Conservation (phyloP, 192 early-diverging fungal species). For the Coemansia sp. region DNA sequence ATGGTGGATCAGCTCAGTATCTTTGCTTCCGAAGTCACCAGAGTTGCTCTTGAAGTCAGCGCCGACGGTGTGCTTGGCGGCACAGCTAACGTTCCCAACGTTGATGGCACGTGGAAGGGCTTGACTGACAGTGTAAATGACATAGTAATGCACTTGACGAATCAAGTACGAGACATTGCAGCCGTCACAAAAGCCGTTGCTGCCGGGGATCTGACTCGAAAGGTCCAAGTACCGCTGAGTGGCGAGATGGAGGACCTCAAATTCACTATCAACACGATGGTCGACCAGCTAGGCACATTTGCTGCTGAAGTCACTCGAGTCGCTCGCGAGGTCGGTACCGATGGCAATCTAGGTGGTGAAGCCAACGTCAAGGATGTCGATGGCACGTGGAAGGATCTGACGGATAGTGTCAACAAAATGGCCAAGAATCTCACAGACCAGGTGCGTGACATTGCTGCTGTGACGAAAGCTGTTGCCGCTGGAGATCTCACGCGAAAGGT, state of each 20-base stretch:
- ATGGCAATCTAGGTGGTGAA: constrained; percentile 66
- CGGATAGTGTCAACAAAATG: constrained; percentile 65
- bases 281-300: constrained; percentile 61
- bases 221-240: constrained; percentile 50
- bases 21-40: constrained; percentile 64
- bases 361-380: constrained; percentile 52
- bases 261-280: constrained; percentile 67
- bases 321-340: constrained; percentile 66
- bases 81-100: constrained; percentile 58
- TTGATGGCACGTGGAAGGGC: constrained; percentile 67
- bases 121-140: constrained; percentile 67
- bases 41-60: constrained; percentile 64
- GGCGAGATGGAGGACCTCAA: constrained; percentile 68
- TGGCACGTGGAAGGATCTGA: constrained; percentile 64
- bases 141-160: constrained; percentile 64
- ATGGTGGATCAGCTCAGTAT: constrained; percentile 63
- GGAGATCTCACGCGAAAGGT: constrained; percentile 63
- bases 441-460: constrained; percentile 60
- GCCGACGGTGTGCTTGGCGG: constrained; percentile 66
- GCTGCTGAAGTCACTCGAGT: constrained; percentile 69
- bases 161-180: constrained; percentile 63
- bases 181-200: constrained; percentile 62
- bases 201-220: constrained; percentile 57
- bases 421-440: constrained; percentile 63
- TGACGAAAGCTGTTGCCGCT: constrained; percentile 59